These are phyloP conservation scores for Calonectria pteridis DNA, from an alignment of 2,329 filamentous ascomycete species.

Conservation along the genomic window DNA sequence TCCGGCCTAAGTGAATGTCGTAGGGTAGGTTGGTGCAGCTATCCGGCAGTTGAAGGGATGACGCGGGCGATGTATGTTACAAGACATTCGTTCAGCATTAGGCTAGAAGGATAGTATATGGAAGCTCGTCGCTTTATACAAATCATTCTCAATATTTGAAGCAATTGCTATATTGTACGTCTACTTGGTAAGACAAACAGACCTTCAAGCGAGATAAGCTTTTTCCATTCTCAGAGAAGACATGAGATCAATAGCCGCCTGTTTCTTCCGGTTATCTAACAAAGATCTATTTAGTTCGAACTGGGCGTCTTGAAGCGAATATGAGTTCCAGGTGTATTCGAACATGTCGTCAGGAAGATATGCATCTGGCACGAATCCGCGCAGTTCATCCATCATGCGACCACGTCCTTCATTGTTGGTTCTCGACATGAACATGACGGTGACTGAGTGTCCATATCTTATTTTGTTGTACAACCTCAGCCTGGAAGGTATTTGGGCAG, in stretches of 20 bases:
- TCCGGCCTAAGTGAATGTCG: too few species aligned
- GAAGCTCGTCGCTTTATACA: too few species aligned
- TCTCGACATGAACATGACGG: not conserved
- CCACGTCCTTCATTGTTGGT: not conserved
- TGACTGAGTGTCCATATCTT: not conserved
- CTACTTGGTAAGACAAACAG: too few species aligned
- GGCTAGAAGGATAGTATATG: too few species aligned
- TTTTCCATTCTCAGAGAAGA: not conserved
- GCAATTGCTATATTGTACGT: too few species aligned
- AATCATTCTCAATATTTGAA: too few species aligned
- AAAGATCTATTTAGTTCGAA: not conserved
- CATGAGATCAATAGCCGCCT: not conserved
- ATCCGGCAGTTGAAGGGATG: too few species aligned
- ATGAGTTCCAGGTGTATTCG: not conserved
- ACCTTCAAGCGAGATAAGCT: not conserved
- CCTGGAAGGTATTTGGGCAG: not conserved
- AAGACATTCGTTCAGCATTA: too few species aligned
- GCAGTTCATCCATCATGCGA: not conserved
- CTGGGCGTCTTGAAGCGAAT: not conserved
- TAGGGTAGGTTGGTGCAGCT: too few species aligned
- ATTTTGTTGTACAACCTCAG: slow-evolving; percentile 23
- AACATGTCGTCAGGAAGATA: not conserved
- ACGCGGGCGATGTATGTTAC: too few species aligned
- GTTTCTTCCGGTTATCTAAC: not conserved
- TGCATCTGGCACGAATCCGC: not conserved